Base-by-base conservation (phyloP, 2,329 filamentous ascomycete species). In the Alternaria brassicae region DNA sequence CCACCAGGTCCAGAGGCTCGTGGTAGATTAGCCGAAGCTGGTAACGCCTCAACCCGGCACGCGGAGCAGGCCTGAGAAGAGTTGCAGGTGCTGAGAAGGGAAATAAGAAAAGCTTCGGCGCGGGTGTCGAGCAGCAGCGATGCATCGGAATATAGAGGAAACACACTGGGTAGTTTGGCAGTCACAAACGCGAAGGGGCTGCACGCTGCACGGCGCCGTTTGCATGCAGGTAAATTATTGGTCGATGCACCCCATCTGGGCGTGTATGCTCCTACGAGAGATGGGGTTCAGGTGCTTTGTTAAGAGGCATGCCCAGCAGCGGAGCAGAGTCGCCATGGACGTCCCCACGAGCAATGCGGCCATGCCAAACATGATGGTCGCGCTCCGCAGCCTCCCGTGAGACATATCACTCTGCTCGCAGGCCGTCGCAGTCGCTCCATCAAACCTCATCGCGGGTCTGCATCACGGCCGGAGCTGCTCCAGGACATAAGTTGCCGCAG, bases 401-500 rank as follows among this genome's bases (percentile, higher is more conserved):
- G 36, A 42, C 39, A 27, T 48, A 5, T 17, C 49, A 47, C 48
- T 45, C 48, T 12, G 25, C 9, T 21, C 54, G 39, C 44, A 45
- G 52, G 45, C 55, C 27, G 58, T 42, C 56, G 64, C 52, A 42
- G 37, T 37, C 45, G 45, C 59, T 58, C 53, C 56, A 56, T 63
- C 60, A 25, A 66, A 64, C 65, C 63, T 67, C 66, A 66, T 66
- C 66, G 56, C 66, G 53, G 56, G 48, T 62, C 57, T 61, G 60
- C 63, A 60, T 61, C 59, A 59, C 65, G 60, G 39, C 59, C 58
- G 61, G 53, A 50, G 56, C 58, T 62, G 56, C 49, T 63, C 58
- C 32, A 62, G 58, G 62, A 65, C 52, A 63, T 56, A 69, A 69
- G 56, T 67, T 55, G 61, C 65, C 67, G 67, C 57, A 48, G 64